These are phyloP conservation scores for Fraxinus cuspidata DNA, from an alignment of 257 asterid species.

Conservation along the genomic window DNA sequence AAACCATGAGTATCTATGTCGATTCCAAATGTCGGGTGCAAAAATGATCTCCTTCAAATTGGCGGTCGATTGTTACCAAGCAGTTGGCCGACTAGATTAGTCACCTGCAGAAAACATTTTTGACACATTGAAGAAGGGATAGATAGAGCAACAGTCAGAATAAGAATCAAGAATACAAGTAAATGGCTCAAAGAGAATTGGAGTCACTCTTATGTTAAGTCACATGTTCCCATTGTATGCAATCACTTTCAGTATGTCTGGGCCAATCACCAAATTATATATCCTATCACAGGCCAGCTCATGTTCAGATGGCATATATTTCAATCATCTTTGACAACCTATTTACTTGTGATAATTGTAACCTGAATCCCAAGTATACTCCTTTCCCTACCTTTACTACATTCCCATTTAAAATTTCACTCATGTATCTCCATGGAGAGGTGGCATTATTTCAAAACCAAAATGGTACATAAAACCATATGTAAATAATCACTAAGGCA, in stretches of 20 bases:
- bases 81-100: slow-evolving; percentile 81
- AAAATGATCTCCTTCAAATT: slow-evolving; percentile 43
- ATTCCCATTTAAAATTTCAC: neutral
- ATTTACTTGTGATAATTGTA: neutral
- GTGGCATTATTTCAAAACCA: neutral
- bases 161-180: neutral
- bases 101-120: slow-evolving; percentile 61
- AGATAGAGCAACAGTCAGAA: slow-evolving; percentile 5
- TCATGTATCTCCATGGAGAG: neutral
- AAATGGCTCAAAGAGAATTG: too few species aligned
- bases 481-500: neutral
- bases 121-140: slow-evolving; percentile 18
- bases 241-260: neutral
- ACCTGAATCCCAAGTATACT: neutral
- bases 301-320: too few species aligned
- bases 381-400: neutral
- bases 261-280: neutral
- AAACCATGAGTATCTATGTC: slow-evolving; percentile 20
- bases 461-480: neutral
- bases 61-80: slow-evolving; percentile 71
- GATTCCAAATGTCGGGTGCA: slow-evolving; percentile 15
- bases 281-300: neutral
- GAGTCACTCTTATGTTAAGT: too few species aligned
- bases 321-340: neutral
- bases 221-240: neutral